Percentiles rank a stretch among this genome's conserved stretches.
Evolutionary conservation across 2,329 filamentous ascomycete genomes (phyloP).

Genomic region (Paecilomyces sp.): DNA sequence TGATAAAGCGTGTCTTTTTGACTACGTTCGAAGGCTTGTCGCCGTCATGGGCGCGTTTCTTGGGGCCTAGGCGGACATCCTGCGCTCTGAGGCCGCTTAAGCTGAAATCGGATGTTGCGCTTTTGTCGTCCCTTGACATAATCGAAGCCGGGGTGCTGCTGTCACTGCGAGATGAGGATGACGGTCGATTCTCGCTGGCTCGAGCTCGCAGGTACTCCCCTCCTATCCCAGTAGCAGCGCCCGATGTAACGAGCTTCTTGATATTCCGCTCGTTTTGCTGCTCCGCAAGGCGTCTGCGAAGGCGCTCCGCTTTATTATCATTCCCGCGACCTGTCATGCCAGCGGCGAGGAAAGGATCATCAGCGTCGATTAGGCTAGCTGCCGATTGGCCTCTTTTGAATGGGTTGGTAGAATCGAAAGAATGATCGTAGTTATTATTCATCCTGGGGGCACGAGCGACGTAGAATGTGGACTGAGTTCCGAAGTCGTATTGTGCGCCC

Average conservation of each 20-base stretch:
- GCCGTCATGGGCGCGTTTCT: constrained; percentile 31
- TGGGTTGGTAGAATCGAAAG: constrained; percentile 2
- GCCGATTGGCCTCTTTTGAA: constrained; percentile 21
- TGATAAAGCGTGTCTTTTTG: constrained; percentile 72
- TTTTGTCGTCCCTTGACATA: background rate
- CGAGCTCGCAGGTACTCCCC: constrained; percentile 39
- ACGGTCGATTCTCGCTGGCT: constrained; percentile 14
- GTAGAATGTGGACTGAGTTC: constrained; percentile 39
- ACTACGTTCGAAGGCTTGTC: constrained; percentile 21
- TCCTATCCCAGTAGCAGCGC: constrained; percentile 28
- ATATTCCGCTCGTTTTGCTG: constrained; percentile 40
- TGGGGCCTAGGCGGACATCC: constrained; percentile 32
- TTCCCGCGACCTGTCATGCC: constrained; percentile 32
- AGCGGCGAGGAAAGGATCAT: constrained; percentile 36
- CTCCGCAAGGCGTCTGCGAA: constrained; percentile 35
- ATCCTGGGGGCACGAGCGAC: constrained; percentile 28
- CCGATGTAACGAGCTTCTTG: constrained; percentile 28
- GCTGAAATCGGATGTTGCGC: constrained; percentile 14
- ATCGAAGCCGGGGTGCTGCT: background rate
- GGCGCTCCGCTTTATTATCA: constrained; percentile 34
- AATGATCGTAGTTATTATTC: background rate
- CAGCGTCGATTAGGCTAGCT: constrained; percentile 34
- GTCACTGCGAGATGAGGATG: background rate
- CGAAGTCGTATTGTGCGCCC: constrained; percentile 32
- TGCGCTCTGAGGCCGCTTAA: constrained; percentile 27